A percentile compares a stretch with the other conserved stretches of the same genome.
Evolutionary conservation across 2,329 filamentous ascomycete species (phyloP).

Genomic region (Keithomyces neogunnii): DNA sequence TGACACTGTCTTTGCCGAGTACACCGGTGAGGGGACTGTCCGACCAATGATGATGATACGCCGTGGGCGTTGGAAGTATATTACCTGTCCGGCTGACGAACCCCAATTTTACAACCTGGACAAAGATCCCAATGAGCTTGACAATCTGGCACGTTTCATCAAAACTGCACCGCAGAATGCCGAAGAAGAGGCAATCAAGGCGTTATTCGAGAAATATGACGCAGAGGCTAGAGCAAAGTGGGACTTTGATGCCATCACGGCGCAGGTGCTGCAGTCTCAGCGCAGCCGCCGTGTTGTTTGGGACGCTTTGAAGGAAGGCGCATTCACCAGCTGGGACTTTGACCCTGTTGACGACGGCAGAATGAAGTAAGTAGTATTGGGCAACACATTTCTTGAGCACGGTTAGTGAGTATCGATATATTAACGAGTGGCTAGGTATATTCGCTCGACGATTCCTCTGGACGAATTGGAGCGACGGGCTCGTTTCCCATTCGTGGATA

Average conservation of each 20-base stretch:
- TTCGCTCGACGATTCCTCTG: slow-evolving; percentile 72
- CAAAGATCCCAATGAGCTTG: slow-evolving; percentile 66
- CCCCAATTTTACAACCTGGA: slow-evolving; percentile 77
- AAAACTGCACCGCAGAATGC: slow-evolving; percentile 30
- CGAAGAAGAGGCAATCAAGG: slow-evolving; percentile 37
- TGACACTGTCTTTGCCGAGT: slow-evolving; percentile 90
- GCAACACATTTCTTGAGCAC: background rate
- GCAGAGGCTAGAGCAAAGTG: slow-evolving; percentile 67
- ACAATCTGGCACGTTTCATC: slow-evolving; percentile 54
- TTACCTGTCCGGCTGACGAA: slow-evolving; percentile 75
- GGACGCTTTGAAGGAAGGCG: slow-evolving; percentile 67
- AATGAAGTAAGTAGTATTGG: slow-evolving; percentile 43
- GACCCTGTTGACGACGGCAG: slow-evolving; percentile 64
- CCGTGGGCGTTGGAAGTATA: slow-evolving; percentile 82
- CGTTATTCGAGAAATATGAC: slow-evolving; percentile 57
- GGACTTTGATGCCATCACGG: slow-evolving; percentile 72
- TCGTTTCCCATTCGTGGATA: slow-evolving; percentile 59
- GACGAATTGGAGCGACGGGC: slow-evolving; percentile 73
- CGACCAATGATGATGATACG: slow-evolving; percentile 92
- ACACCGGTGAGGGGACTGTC: slow-evolving; percentile 87
- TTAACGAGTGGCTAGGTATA: slow-evolving; percentile 53
- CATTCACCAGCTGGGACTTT: slow-evolving; percentile 78
- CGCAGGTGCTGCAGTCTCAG: slow-evolving; percentile 68
- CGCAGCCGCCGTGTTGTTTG: slow-evolving; percentile 71
- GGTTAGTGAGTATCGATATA: background rate